Base-by-base conservation (phyloP, 805 yeast genomes). In the baker's yeast (Saccharomyces cerevisiae) region DNA sequence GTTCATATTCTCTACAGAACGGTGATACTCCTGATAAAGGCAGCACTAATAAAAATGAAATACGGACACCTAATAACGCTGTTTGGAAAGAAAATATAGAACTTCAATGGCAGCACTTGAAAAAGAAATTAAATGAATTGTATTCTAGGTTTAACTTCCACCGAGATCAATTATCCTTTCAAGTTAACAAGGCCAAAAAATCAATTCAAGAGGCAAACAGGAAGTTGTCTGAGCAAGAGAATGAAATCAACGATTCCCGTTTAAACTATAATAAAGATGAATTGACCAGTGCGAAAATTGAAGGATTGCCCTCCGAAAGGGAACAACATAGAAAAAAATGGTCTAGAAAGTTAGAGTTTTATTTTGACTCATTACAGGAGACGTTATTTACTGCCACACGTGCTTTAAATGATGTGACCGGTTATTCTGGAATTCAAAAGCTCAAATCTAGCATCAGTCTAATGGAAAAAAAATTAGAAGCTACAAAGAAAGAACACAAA, bases 401-500 rank as follows among this genome's bases (percentile, higher is more conserved):
- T 56, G 80, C 91, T 1, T 75, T 92, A 32, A 94, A 94, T 64
- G 96, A 90, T 61, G 84, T 90, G 10, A 92, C 99, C 0, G 99
- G 99, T 0, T 94, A 94, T 68, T 79, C 89, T 0, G 76, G 84
- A 21, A 88, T 94, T 54, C 96, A 88, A 64, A 74, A 77, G 55
- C 70, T 92, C 61, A 85, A 89, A 68, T 67, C 74, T 29, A 71
- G 79, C 1, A 89, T 94, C 30, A 81, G 78, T 8, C 56, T 63
- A 0, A 57, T 74, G 58, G 97, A 92, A 61, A 56, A 57, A 13
- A 74, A 77, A 31, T 67, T 89, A 43, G 73, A 73, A 50, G 67
- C 65, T 1, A 71, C 82, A 3, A 80, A 88, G 54, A 67, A 67
- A 0, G 61, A 71, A 1, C 83, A 87, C 5, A 76, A 74, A 46